These are phyloP conservation scores for Tricladium varicosporioides DNA, from an alignment of 2,329 filamentous ascomycete species.

Conservation along the genomic window DNA sequence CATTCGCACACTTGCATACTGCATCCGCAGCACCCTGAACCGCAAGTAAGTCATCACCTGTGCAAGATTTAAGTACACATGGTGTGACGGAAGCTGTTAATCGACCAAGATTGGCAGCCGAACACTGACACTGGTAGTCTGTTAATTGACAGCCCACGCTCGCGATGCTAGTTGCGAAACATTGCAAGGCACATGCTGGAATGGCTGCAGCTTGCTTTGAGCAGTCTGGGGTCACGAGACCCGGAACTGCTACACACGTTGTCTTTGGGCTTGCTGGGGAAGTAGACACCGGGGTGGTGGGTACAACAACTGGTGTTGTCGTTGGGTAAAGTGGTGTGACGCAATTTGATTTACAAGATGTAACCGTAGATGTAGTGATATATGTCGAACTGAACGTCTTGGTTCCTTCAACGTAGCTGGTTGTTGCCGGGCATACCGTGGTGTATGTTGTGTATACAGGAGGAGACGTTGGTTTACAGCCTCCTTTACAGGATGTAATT, in stretches of 20 bases:
- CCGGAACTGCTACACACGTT: conserved; percentile 6
- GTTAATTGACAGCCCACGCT: conserved; percentile 28
- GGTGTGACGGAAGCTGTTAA: conserved; percentile 29
- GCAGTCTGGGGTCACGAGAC: conserved; percentile 38
- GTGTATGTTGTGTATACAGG: background rate
- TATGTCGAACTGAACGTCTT: background rate
- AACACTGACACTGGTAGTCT: conserved; percentile 33
- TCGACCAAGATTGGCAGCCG: conserved; percentile 23
- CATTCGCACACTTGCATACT: conserved; percentile 2
- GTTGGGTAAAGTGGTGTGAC: background rate
- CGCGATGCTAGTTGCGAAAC: conserved; percentile 31
- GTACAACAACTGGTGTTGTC: background rate
- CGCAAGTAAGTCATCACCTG: conserved; percentile 8
- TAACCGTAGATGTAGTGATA: background rate
- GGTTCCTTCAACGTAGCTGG: background rate
- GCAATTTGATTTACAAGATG: background rate
- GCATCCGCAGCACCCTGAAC: conserved; percentile 30
- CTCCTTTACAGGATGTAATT: background rate
- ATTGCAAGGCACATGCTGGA: conserved; percentile 33
- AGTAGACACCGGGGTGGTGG: background rate
- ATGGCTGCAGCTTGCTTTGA: conserved; percentile 38
- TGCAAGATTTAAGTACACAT: conserved; percentile 31
- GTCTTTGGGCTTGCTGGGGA: background rate
- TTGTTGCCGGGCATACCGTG: background rate
- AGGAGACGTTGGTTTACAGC: background rate